phyloP scores from a whole-genome alignment of 192 early-diverging fungal genomes.

The Pilobolus umbonatus region DNA sequence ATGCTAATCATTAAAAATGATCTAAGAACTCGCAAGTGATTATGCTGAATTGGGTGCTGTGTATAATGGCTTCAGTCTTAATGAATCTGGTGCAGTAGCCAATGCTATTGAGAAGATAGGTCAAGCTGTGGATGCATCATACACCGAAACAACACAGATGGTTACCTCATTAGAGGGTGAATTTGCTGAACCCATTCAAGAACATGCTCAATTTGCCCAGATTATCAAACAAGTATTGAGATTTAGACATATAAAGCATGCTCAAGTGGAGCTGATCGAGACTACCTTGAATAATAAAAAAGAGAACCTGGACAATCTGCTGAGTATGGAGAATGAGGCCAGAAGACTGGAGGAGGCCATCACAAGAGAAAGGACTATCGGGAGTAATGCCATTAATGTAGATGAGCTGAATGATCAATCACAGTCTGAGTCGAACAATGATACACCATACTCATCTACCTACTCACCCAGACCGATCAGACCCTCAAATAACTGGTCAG shows the following conservation, averaged over 20 bases:
- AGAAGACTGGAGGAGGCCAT: constrained; percentile 67
- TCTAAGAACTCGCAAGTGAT: constrained; percentile 50
- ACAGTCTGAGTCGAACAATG: constrained; percentile 7
- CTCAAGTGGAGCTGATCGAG: constrained; percentile 75
- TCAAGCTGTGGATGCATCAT: constrained; percentile 83
- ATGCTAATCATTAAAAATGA: too few relatives aligned
- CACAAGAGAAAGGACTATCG: constrained; percentile 35
- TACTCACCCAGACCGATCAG: constrained; percentile 9
- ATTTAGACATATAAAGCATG: constrained; percentile 81
- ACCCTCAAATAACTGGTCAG: constrained; percentile 30
- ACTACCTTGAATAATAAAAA: constrained; percentile 74
- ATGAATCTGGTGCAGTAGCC: constrained; percentile 68
- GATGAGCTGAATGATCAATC: constrained; percentile 22
- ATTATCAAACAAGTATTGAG: constrained; percentile 85
- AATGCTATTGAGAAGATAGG: constrained; percentile 90
- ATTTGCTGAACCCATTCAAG: constrained; percentile 79
- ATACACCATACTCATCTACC: constrained; percentile 15
- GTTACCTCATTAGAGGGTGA: constrained; percentile 64
- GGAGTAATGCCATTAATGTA: constrained; percentile 11
- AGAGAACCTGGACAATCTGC: constrained; percentile 49
- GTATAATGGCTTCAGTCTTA: constrained; percentile 94
- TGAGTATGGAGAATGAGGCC: constrained; percentile 66
- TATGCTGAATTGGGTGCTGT: constrained; percentile 87
- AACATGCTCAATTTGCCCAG: constrained; percentile 84
- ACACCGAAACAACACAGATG: constrained; percentile 69